These are phyloP conservation scores for Cutaneotrichosporon arboriforme DNA, from an alignment of 1,284 basidiomycete genomes.

Conservation along the genomic window DNA sequence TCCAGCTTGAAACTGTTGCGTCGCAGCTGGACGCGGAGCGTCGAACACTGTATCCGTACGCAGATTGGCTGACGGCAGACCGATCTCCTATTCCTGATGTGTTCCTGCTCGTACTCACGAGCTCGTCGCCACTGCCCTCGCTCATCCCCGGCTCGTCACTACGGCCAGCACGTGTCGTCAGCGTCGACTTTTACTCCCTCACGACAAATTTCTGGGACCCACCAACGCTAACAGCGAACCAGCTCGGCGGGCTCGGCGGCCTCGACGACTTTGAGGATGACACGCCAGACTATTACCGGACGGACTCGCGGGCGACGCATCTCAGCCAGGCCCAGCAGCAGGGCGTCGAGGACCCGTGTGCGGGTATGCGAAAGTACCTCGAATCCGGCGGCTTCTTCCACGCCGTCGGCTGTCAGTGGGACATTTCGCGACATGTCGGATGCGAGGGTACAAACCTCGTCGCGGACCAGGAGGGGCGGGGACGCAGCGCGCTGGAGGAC, in stretches of 20 bases:
- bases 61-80: conserved; percentile 44
- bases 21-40: no score
- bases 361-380: conserved; percentile 83
- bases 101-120: conserved; percentile 44
- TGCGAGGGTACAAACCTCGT: conserved; percentile 48
- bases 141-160: conserved; percentile 34
- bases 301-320: not conserved
- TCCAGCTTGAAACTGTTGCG: no score
- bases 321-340: conserved; percentile 42
- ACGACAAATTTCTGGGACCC: conserved; percentile 48
- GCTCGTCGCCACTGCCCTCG: conserved; percentile 32
- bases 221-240: conserved; percentile 25
- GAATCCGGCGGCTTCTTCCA: conserved; percentile 93
- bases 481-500: conserved; percentile 47
- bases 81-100: conserved; percentile 43
- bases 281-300: conserved; percentile 2
- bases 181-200: conserved; percentile 51
- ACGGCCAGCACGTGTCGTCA: conserved; percentile 46
- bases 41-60: no score
- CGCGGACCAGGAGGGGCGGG: conserved; percentile 11
- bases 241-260: conserved; percentile 2
- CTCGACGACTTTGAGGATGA: conserved; percentile 20
- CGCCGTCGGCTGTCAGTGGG: conserved; percentile 73
- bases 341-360: conserved; percentile 77
- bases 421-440: conserved; percentile 74